Evolutionary conservation across 352 stramenopile species (phyloP).

Genomic region (Pythium monospermum): DNA sequence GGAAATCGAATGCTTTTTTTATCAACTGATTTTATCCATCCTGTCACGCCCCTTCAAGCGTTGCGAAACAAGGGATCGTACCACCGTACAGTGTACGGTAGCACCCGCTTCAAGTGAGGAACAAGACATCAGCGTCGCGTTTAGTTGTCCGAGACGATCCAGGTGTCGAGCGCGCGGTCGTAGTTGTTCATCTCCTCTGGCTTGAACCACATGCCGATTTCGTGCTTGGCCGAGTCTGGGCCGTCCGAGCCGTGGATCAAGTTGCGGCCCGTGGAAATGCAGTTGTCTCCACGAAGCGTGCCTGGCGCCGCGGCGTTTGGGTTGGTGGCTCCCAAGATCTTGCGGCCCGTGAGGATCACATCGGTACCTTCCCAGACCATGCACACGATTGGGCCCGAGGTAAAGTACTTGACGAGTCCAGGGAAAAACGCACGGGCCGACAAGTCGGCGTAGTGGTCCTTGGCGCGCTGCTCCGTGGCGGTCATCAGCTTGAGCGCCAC

Average conservation of each 20-base stretch:
- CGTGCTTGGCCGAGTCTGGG: conserved; percentile 89
- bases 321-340: conserved; percentile 95
- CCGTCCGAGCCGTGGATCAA: conserved; percentile 92
- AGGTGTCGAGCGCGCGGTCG: conserved; percentile 77
- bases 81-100: no score
- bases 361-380: conserved; percentile 94
- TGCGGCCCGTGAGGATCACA: conserved; percentile 92
- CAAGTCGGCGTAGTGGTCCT: conserved; percentile 93
- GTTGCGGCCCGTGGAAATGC: conserved; percentile 89
- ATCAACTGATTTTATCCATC: no score
- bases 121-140: neutral
- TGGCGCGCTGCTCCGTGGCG: conserved; percentile 85
- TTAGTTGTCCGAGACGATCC: conserved; percentile 89
- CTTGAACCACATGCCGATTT: conserved; percentile 93
- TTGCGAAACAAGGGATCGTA: no score
- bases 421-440: conserved; percentile 90
- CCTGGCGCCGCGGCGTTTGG: conserved; percentile 91
- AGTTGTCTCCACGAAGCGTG: conserved; percentile 94
- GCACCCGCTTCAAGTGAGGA: neutral
- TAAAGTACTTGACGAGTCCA: conserved; percentile 89
- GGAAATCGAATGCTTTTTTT: no score
- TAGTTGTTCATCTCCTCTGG: conserved; percentile 91
- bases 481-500: conserved; percentile 94
- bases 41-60: no score
- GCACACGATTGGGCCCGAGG: conserved; percentile 93